Evolutionary conservation across 768 basidiomycete genomes (phyloP), one percentile per base, ranked within the genome.

Genomic region (Flagelloscypha sp.): DNA sequence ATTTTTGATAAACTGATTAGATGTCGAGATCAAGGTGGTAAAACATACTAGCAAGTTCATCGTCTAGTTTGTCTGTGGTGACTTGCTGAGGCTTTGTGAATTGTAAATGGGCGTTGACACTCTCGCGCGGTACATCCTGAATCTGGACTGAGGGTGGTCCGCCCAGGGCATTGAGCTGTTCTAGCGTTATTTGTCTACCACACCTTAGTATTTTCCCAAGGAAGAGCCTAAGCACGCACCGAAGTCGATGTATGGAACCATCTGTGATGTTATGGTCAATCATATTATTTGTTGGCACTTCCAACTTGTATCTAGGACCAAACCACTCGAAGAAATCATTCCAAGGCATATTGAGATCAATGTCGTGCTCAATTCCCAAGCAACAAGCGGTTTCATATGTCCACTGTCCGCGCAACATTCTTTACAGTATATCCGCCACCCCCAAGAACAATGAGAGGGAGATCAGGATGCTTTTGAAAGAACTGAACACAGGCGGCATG

Each of bases 391-490:
- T 99, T 58, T 99, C 94, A 62, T 87, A 94, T 20, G 92, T 81
- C 94, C 94, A 99, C n/a, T 23, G 83, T 78, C 29, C 89, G 72
- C 5, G 89, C 88, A 13, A 97, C 92, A 51, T 99, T 99, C 57
- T 93, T 89, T 27, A 94, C 84, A 0, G 94, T 98, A 58, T 98
- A 99, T 2, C 94, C 94, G 11, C 94, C 94, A 2, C 94, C 94
- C 19, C 94, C 94, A 3, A 99, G 72, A 24, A 97, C 68, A 46
- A 98, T 86, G 30, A 93, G 68, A 0, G 94, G 94, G 22, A 95
- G 63, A 44, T 84, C 78, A n/a, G n/a, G n/a, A 52, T 85, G 78
- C 41, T 73, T 70, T 35, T 87, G 77, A 35, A 98, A 67, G 52
- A 84, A 97, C 42, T 82, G 74, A 13, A 92, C 88, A 49, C 89